A percentile compares a stretch with the other conserved stretches of the same genome.
Evolutionary conservation across 768 basidiomycete genomes (phyloP).

Genomic region (Boletus rubroflammeus): DNA sequence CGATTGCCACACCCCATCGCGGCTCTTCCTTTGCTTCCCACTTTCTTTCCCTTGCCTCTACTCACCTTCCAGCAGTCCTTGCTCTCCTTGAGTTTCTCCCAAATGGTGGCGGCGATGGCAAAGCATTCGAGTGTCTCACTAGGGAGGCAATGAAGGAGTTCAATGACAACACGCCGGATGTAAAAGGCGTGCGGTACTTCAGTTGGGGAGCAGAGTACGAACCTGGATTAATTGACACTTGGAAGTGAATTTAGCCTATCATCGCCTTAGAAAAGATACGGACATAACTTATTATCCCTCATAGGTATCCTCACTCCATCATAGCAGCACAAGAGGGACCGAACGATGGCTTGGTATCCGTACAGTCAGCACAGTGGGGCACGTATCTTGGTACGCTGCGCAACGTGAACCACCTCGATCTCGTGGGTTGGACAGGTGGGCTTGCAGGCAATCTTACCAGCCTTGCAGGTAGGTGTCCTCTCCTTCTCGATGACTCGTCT

Average conservation of each 20-base stretch:
- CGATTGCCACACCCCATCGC: conserved; percentile 92
- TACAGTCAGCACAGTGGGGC: conserved; percentile 89
- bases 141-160: conserved; percentile 82
- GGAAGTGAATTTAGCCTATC: conserved; percentile 46
- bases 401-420: conserved; percentile 87
- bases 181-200: conserved; percentile 78
- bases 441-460: conserved; percentile 26
- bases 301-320: conserved; percentile 69
- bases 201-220: conserved; percentile 93
- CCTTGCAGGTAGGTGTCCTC: conserved; percentile 15
- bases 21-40: conserved; percentile 94
- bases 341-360: conserved; percentile 91
- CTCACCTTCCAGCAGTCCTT: conserved; percentile 66
- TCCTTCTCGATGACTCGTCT: not conserved
- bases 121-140: conserved; percentile 88
- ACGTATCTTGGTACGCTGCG: conserved; percentile 91
- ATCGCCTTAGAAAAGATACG: not conserved
- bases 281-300: not conserved
- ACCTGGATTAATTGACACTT: conserved; percentile 88
- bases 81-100: conserved; percentile 79
- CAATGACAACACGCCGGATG: conserved; percentile 82
- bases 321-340: conserved; percentile 85
- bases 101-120: conserved; percentile 92
- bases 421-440: conserved; percentile 81
- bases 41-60: conserved; percentile 69